Conservation (phyloP, 2,329 filamentous ascomycete species). For the Cytospora paraplurivora region DNA sequence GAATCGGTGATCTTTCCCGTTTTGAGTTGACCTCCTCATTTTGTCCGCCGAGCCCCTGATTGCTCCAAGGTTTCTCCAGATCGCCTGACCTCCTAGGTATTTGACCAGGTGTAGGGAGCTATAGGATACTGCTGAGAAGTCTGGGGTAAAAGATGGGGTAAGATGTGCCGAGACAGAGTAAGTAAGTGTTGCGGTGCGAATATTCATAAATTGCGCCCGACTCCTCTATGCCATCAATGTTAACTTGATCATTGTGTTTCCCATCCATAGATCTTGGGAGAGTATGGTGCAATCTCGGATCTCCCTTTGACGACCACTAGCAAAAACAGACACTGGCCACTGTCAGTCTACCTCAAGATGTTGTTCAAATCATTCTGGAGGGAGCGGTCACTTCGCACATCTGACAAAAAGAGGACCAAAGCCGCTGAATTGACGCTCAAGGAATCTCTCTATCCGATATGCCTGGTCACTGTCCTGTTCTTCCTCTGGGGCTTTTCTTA, state of each 20-base stretch:
- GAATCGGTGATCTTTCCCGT: neutral
- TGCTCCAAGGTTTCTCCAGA: neutral
- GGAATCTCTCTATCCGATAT: conserved; percentile 67
- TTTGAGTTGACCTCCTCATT: neutral
- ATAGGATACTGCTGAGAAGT: neutral
- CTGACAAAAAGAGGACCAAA: conserved; percentile 44
- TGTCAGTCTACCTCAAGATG: conserved; percentile 35
- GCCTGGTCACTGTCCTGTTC: conserved; percentile 66
- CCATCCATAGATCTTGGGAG: neutral
- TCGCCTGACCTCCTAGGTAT: neutral
- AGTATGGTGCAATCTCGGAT: neutral
- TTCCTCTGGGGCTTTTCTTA: conserved; percentile 66
- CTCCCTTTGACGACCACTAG: too few relatives aligned
- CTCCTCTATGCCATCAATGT: neutral
- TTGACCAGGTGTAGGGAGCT: neutral
- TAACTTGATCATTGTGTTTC: neutral
- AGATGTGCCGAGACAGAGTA: neutral
- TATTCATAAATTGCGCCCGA: neutral
- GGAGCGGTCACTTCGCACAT: conserved; percentile 48
- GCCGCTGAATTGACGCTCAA: conserved; percentile 62
- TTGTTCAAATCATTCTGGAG: conserved; percentile 48
- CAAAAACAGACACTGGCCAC: neutral
- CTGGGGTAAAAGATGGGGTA: neutral
- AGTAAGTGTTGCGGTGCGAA: neutral
- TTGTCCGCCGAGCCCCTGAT: neutral